A percentile compares a stretch with the other conserved stretches of the same genome.
Conservation (phyloP, 257 asterid genomes). For the Anisodus acutangulus region DNA sequence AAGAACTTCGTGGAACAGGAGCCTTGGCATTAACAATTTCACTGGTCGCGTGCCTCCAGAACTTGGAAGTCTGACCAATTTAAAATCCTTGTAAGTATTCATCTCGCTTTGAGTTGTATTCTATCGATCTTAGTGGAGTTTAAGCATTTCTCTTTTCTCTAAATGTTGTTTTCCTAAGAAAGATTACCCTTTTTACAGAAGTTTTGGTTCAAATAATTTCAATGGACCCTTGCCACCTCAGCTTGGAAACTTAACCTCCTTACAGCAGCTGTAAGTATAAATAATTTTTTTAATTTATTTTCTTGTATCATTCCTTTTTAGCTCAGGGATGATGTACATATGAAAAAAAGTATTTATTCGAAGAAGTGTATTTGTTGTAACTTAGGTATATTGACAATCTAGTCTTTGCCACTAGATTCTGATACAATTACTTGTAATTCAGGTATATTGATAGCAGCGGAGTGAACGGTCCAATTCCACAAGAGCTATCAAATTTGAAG, state of each 20-base stretch:
- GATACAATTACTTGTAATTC: slow-evolving; percentile 27
- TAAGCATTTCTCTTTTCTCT: background rate
- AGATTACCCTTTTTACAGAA: slow-evolving; percentile 43
- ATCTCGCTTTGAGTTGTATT: background rate
- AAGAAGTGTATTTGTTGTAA: background rate
- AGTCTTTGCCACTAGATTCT: background rate
- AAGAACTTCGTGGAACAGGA: slow-evolving; percentile 37
- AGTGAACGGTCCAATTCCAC: slow-evolving; percentile 65
- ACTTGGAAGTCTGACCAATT: slow-evolving; percentile 57
- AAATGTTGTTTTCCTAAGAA: background rate
- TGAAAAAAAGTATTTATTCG: background rate
- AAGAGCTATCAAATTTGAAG: slow-evolving; percentile 53
- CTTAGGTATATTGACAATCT: background rate
- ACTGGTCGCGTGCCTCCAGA: slow-evolving; percentile 59
- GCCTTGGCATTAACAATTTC: slow-evolving; percentile 62
- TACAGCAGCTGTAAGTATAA: slow-evolving; percentile 55
- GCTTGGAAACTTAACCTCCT: slow-evolving; percentile 52
- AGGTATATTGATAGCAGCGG: slow-evolving; percentile 79
- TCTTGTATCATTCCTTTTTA: slow-evolving; percentile 19
- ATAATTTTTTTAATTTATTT: background rate
- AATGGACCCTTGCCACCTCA: slow-evolving; percentile 54
- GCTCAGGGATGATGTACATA: background rate
- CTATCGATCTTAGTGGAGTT: background rate
- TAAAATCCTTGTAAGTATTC: slow-evolving; percentile 51
- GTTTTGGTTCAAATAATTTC: slow-evolving; percentile 63